Evolutionary conservation across 371 early-diverging fungal genomes (phyloP).

Genomic region (Actinomortierella wolfii): DNA sequence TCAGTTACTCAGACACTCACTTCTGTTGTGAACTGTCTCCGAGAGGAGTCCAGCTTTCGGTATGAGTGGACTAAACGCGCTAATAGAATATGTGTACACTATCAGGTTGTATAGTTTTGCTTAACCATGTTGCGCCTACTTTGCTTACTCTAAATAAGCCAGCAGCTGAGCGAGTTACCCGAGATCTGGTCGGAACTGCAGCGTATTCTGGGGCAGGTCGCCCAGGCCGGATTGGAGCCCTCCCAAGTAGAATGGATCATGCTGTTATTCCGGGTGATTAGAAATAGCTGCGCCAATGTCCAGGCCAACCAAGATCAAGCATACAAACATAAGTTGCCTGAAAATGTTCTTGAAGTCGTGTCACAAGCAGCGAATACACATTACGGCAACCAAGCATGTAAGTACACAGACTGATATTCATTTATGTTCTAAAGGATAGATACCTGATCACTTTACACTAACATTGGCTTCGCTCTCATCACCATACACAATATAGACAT

Average conservation of each 20-base stretch:
- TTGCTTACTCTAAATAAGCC: too few relatives aligned
- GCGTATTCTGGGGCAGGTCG: conserved; percentile 7
- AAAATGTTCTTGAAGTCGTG: conserved; percentile 23
- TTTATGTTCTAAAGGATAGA: background rate
- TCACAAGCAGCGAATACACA: conserved; percentile 44
- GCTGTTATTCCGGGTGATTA: conserved; percentile 25
- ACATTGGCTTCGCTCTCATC: background rate
- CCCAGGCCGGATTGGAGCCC: conserved; percentile 22
- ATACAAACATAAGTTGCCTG: conserved; percentile 14
- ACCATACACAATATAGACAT: conserved; percentile 16
- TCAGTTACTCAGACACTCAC: too few relatives aligned
- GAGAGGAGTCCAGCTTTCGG: too few relatives aligned
- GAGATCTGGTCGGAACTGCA: conserved; percentile 19
- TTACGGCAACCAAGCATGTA: conserved; percentile 36
- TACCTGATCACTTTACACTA: too few relatives aligned
- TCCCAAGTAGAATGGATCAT: conserved; percentile 21
- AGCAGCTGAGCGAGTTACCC: too few relatives aligned
- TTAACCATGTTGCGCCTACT: too few relatives aligned
- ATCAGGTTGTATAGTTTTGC: too few relatives aligned
- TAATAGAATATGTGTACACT: too few relatives aligned
- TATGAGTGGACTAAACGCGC: too few relatives aligned
- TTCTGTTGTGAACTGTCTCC: too few relatives aligned
- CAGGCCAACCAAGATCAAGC: conserved; percentile 29
- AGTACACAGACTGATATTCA: background rate
- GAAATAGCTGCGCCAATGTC: conserved; percentile 23